Evolutionary conservation across 2,329 filamentous ascomycete genomes (phyloP).

Genomic region (Exophiala dermatitidis): DNA sequence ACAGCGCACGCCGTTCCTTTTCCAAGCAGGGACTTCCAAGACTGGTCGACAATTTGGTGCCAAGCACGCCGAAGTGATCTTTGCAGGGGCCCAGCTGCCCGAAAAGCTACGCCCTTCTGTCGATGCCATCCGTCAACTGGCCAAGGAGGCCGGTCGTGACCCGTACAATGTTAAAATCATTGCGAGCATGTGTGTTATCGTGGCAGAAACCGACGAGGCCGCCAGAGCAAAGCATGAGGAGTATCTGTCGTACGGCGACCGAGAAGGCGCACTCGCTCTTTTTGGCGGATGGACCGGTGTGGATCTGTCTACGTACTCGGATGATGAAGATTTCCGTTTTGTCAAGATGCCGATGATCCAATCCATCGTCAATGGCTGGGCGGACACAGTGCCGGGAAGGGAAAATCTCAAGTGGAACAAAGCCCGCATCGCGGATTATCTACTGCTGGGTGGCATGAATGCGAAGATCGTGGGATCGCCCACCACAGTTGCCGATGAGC

Average conservation of each 20-base stretch:
- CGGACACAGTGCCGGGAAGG: conserved; percentile 30
- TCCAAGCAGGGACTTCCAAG: conserved; percentile 54
- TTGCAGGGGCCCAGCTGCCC: conserved; percentile 53
- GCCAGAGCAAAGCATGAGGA: conserved; percentile 49
- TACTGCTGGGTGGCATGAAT: conserved; percentile 44
- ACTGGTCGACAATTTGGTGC: conserved; percentile 52
- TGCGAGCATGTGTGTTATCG: conserved; percentile 44
- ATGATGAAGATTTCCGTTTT: conserved; percentile 54
- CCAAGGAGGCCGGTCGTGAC: conserved; percentile 48
- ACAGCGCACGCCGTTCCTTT: conserved; percentile 51
- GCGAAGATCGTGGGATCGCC: conserved; percentile 52
- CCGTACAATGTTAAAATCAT: conserved; percentile 52
- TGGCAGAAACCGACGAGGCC: conserved; percentile 47
- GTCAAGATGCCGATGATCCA: conserved; percentile 47
- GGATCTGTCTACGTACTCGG: conserved; percentile 49
- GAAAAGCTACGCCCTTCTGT: conserved; percentile 48
- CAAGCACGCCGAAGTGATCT: conserved; percentile 54
- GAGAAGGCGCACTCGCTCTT: conserved; percentile 49
- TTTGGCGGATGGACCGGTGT: conserved; percentile 56
- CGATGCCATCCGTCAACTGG: conserved; percentile 47
- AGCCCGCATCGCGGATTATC: conserved; percentile 41
- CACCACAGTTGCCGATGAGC: conserved; percentile 56
- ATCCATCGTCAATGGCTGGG: conserved; percentile 33
- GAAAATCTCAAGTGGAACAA: conserved; percentile 34
- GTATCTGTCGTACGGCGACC: conserved; percentile 46